Percentiles rank a stretch among this genome's conserved stretches.
Conservation (phyloP, 495 filamentous ascomycete species). For the Trichocladium uniseriatum region DNA sequence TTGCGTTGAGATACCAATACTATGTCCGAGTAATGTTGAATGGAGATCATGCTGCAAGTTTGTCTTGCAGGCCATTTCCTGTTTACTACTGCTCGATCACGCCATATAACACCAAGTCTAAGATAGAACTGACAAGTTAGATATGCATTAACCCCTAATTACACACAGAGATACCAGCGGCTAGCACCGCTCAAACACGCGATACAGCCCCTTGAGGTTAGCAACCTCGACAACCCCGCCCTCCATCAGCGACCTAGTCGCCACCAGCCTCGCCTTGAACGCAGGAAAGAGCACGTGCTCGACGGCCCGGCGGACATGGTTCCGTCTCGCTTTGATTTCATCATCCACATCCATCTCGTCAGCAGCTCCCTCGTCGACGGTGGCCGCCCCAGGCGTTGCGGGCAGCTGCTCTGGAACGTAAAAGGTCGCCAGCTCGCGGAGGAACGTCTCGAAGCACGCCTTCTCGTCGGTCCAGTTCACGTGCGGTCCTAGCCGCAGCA, state of each 20-base stretch:
- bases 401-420: slow-evolving; percentile 85
- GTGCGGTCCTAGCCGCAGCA: slow-evolving; percentile 79
- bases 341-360: slow-evolving; percentile 3
- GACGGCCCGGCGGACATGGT: slow-evolving; percentile 50
- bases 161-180: too few relatives aligned
- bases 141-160: too few relatives aligned
- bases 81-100: too few relatives aligned
- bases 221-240: slow-evolving; percentile 78
- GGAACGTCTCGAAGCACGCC: slow-evolving; percentile 74
- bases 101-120: too few relatives aligned
- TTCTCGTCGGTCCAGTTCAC: slow-evolving; percentile 83
- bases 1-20: too few relatives aligned
- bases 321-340: slow-evolving; percentile 45
- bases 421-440: slow-evolving; percentile 81
- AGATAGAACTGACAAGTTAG: too few relatives aligned
- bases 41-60: too few relatives aligned
- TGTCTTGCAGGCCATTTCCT: too few relatives aligned
- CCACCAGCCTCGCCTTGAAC: slow-evolving; percentile 72
- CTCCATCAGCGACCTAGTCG: slow-evolving; percentile 66
- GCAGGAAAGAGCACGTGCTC: slow-evolving; percentile 74
- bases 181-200: slow-evolving; percentile 94
- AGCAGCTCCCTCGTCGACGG: slow-evolving; percentile 3
- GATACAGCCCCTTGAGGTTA: slow-evolving; percentile 87
- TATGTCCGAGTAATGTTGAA: too few relatives aligned
- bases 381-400: slow-evolving; percentile 33